Evolutionary conservation across 257 asterid genomes (phyloP).

Genomic region (Salvia rosmarinus): DNA sequence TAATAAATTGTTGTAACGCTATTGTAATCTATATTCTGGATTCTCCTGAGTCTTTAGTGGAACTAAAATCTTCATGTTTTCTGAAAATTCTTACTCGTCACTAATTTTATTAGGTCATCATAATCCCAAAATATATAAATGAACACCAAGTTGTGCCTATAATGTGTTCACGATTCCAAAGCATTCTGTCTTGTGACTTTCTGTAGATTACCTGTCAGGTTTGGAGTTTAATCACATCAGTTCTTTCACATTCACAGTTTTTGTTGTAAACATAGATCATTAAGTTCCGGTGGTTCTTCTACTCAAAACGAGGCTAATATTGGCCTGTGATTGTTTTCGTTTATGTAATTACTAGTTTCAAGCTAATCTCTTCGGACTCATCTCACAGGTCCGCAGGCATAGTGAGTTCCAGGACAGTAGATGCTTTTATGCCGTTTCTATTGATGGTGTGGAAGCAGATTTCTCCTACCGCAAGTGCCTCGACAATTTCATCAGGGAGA

Average conservation of each 20-base stretch:
- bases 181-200: background rate
- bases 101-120: slow-evolving; percentile 3
- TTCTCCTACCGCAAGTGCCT: slow-evolving; percentile 83
- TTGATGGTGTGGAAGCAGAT: slow-evolving; percentile 68
- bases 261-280: background rate
- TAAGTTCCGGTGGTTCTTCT: background rate
- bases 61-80: background rate
- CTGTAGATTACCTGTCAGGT: background rate
- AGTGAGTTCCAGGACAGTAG: slow-evolving; percentile 71
- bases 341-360: background rate
- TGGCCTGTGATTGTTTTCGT: background rate
- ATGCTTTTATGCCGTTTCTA: slow-evolving; percentile 77
- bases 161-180: background rate
- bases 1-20: slow-evolving; percentile 1
- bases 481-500: slow-evolving; percentile 59
- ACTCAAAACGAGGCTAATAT: slow-evolving; percentile 1
- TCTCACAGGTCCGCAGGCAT: slow-evolving; percentile 70
- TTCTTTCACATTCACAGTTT: slow-evolving; percentile 2
- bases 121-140: background rate
- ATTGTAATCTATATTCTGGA: slow-evolving; percentile 4
- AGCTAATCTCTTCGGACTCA: slow-evolving; percentile 34
- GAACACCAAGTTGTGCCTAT: background rate
- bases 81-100: background rate
- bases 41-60: background rate
- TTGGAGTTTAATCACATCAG: background rate